A percentile compares a stretch with the other conserved stretches of the same genome.
Conservation (phyloP, 2,329 filamentous ascomycete species). For the Drechslerella dactyloides region DNA sequence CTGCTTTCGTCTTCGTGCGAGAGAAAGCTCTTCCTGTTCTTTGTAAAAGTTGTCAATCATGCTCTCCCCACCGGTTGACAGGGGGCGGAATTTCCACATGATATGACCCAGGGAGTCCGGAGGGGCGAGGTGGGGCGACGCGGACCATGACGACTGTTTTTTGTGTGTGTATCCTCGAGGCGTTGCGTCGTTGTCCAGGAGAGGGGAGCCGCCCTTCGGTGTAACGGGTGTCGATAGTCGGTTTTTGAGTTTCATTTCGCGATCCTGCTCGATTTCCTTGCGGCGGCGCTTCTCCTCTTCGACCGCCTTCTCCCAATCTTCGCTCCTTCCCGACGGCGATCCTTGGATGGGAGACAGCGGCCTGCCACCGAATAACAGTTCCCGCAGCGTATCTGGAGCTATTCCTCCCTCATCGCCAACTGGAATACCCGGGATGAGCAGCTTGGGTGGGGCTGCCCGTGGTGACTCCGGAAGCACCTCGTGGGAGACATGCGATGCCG, state of each 20-base stretch:
- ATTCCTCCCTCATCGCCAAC: constrained; percentile 8
- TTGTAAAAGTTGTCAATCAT: constrained; percentile 48
- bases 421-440: constrained; percentile 28
- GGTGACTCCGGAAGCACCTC: constrained; percentile 30
- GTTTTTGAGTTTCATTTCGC: constrained; percentile 48
- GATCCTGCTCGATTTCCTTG: constrained; percentile 48
- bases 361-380: constrained; percentile 28
- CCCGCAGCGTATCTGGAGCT: constrained; percentile 25
- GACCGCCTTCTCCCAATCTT: constrained; percentile 46
- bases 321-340: constrained; percentile 34
- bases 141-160: constrained; percentile 48
- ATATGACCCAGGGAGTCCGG: constrained; percentile 43
- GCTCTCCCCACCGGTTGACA: constrained; percentile 44
- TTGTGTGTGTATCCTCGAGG: constrained; percentile 38
- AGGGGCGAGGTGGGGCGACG: constrained; percentile 41
- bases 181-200: constrained; percentile 31
- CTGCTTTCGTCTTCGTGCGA: constrained; percentile 34
- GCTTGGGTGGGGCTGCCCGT: constrained; percentile 19
- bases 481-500: constrained; percentile 20
- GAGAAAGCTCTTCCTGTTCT: constrained; percentile 42
- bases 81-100: constrained; percentile 45
- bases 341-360: constrained; percentile 45
- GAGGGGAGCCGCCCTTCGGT: constrained; percentile 39
- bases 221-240: constrained; percentile 44
- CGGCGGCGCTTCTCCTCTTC: constrained; percentile 41